Conservation (phyloP, 768 basidiomycete genomes). For the Tephrocybe sp. region DNA sequence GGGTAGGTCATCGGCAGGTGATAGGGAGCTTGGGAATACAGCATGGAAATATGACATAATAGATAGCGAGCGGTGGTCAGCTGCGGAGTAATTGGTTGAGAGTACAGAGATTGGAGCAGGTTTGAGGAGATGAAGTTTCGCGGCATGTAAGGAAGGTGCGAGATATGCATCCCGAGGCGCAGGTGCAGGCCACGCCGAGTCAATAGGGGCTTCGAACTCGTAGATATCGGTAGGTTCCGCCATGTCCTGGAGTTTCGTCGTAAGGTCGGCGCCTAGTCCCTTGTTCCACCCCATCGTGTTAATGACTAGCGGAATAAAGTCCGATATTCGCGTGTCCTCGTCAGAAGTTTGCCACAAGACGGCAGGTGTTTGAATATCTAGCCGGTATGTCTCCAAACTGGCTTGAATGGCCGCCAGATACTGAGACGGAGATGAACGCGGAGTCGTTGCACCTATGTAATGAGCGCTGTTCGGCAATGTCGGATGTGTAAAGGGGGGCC, state of each 20-base stretch:
- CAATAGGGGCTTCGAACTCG: constrained; percentile 38
- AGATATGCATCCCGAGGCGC: not conserved
- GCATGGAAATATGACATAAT: constrained; percentile 81
- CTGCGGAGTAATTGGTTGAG: constrained; percentile 47
- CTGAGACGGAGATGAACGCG: constrained; percentile 70
- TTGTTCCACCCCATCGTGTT: constrained; percentile 99
- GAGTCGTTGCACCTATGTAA: constrained; percentile 78
- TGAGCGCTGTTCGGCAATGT: constrained; percentile 71
- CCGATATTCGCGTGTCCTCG: constrained; percentile 39
- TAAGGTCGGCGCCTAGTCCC: constrained; percentile 85
- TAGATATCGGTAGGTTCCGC: constrained; percentile 62
- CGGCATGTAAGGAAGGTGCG: not conserved
- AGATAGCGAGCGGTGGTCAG: constrained; percentile 71
- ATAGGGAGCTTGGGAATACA: constrained; percentile 24
- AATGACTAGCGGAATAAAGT: constrained; percentile 78
- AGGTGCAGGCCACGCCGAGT: constrained; percentile 19
- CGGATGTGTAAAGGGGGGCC: constrained; percentile 88
- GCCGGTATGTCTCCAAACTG: constrained; percentile 63
- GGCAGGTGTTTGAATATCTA: constrained; percentile 61
- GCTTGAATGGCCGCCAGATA: constrained; percentile 73
- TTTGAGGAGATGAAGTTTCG: constrained; percentile 44
- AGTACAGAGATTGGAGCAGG: constrained; percentile 41
- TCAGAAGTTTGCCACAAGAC: constrained; percentile 25
- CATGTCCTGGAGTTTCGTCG: constrained; percentile 64
- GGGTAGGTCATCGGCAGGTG: constrained; percentile 20